Percentiles rank a stretch among this genome's conserved stretches.
Evolutionary conservation across 2,329 filamentous ascomycete species (phyloP).

Genomic region (Talaromyces sp.): DNA sequence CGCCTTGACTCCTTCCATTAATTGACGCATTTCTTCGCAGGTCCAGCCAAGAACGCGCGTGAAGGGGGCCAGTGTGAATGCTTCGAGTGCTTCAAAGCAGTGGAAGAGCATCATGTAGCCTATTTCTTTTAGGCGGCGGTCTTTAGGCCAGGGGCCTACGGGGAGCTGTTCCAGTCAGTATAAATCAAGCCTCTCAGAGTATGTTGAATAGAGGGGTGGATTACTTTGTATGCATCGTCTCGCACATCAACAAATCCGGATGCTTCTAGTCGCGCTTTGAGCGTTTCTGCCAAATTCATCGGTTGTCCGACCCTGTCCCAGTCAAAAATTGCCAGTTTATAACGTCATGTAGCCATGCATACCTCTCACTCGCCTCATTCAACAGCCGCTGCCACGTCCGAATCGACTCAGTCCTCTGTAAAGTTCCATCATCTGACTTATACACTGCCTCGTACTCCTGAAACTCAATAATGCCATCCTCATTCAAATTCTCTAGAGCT

Average conservation of each 20-base stretch:
- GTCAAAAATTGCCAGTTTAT: background rate
- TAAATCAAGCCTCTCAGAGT: background rate
- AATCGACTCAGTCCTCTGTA: conserved; percentile 10
- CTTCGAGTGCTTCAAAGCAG: conserved; percentile 22
- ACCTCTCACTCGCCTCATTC: conserved; percentile 16
- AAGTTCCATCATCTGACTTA: conserved; percentile 16
- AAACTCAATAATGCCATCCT: conserved; percentile 31
- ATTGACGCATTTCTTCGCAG: conserved; percentile 22
- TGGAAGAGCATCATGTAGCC: conserved; percentile 19
- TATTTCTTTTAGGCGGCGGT: conserved; percentile 25
- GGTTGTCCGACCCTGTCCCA: conserved; percentile 12
- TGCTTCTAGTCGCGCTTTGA: conserved; percentile 9
- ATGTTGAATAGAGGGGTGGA: background rate
- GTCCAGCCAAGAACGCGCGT: conserved; percentile 26
- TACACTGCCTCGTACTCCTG: conserved; percentile 26
- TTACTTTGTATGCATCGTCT: conserved; percentile 18
- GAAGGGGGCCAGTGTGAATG: conserved; percentile 24
- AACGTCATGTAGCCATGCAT: background rate
- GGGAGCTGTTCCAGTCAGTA: conserved; percentile 17
- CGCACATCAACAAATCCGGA: conserved; percentile 15
- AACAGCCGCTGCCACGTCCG: conserved; percentile 13
- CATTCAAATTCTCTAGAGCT: conserved; percentile 26
- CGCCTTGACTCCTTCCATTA: conserved; percentile 22
- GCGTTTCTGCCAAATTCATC: conserved; percentile 8
- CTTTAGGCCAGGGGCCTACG: conserved; percentile 27